Evolutionary conservation across 495 filamentous ascomycete genomes (phyloP).

Genomic region (Diplogelasinospora grovesii): DNA sequence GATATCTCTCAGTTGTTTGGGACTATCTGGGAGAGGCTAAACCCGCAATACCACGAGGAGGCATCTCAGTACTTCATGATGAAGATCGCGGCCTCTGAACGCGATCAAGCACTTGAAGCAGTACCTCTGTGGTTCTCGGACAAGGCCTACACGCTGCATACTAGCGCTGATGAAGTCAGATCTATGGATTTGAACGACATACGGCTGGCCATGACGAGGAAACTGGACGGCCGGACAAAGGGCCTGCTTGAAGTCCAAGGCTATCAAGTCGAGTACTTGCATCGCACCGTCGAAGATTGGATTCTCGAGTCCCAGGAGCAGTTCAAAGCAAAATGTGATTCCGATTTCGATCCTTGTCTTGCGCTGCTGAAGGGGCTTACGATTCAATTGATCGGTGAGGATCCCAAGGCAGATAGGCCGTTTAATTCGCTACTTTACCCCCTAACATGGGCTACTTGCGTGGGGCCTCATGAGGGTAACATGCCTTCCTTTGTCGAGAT

Average conservation of each 20-base stretch:
- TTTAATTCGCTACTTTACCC: no score
- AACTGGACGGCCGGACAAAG: not conserved
- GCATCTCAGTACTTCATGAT: not conserved
- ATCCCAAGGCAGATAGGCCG: no score
- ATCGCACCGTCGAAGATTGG: slow-evolving; percentile 4
- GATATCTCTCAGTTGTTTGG: not conserved
- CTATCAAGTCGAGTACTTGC: not conserved
- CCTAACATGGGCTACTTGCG: no score
- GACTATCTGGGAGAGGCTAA: not conserved
- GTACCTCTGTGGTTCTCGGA: not conserved
- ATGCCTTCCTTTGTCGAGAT: no score
- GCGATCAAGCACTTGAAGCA: not conserved
- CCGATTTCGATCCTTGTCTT: no score
- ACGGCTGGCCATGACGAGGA: not conserved
- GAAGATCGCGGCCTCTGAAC: not conserved
- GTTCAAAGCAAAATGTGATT: no score
- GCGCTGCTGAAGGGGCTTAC: no score
- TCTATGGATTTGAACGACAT: not conserved
- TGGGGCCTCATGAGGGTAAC: no score
- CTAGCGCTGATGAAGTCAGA: not conserved
- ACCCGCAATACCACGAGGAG: not conserved
- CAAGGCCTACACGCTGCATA: not conserved
- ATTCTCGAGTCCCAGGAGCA: no score
- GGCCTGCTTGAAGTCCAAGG: not conserved
- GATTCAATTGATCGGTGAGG: no score